phyloP scores from a whole-genome alignment of 768 basidiomycete genomes.

The Leccinum subtestaceum region DNA sequence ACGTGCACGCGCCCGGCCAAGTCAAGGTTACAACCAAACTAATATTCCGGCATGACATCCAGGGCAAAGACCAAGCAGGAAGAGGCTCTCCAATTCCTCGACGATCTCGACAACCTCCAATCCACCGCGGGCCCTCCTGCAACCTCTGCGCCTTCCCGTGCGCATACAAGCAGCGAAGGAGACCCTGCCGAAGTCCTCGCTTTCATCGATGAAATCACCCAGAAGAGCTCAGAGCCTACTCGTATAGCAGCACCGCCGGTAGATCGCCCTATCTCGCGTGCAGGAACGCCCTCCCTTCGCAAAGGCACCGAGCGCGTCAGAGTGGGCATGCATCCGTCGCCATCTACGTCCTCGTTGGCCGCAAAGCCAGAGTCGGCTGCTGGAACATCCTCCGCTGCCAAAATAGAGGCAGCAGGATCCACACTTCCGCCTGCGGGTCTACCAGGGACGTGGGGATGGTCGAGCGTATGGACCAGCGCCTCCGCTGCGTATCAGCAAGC shows the following conservation, averaged over 20 bases:
- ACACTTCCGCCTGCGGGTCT: slow-evolving; percentile 8
- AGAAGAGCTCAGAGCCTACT: slow-evolving; percentile 81
- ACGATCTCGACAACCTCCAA: slow-evolving; percentile 86
- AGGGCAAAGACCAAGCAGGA: slow-evolving; percentile 75
- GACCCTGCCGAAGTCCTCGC: slow-evolving; percentile 84
- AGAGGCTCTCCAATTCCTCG: slow-evolving; percentile 90
- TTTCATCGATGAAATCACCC: slow-evolving; percentile 92
- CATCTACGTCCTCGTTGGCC: slow-evolving; percentile 44
- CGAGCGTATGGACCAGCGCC: slow-evolving; percentile 85
- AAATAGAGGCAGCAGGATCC: slow-evolving; percentile 16
- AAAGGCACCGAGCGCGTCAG: slow-evolving; percentile 78
- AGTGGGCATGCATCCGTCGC: slow-evolving; percentile 47
- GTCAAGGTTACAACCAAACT: neutral
- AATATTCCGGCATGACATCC: slow-evolving; percentile 30
- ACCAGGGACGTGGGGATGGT: slow-evolving; percentile 71
- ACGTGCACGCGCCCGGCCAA: slow-evolving; percentile 1
- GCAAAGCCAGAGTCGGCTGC: slow-evolving; percentile 29
- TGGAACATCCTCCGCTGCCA: slow-evolving; percentile 22
- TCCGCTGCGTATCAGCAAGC: slow-evolving; percentile 87
- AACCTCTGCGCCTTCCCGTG: slow-evolving; percentile 16
- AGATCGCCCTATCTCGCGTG: slow-evolving; percentile 58
- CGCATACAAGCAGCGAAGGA: slow-evolving; percentile 43
- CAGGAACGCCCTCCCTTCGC: slow-evolving; percentile 67
- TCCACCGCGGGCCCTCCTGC: slow-evolving; percentile 33
- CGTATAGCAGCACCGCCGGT: slow-evolving; percentile 52